Base-by-base conservation (phyloP, 108 stramenopile genomes). In the Cyclotella choctawhatcheeana region DNA sequence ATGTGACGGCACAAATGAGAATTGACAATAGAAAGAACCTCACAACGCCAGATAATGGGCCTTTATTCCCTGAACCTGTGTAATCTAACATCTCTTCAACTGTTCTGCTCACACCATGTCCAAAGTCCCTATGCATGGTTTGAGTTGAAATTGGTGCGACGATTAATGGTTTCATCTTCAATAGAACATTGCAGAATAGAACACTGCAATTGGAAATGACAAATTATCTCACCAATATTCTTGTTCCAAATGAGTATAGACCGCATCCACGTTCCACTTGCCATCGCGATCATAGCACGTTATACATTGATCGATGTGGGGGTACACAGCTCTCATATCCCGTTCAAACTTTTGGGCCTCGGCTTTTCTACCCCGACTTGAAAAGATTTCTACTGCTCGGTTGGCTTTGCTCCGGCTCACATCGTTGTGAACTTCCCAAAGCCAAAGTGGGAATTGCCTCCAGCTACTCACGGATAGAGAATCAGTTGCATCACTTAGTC, bases 341-440 rank as follows among this genome's bases (percentile, higher is more conserved):
- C 53, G 48, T 35, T 60, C 56, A 55, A 74, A 79, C 17, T 60
- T 55, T 37, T 58, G 65, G 1, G 48, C 68, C 20, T 58, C 44
- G 29, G 48, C 74, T 53, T 71, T 51, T 48, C 64, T 34, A 32
- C 60, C 24, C 22, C 52, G 6, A 14, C 29, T 54, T 18, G 55
- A 59, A 33, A 48, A 44, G 18, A 59, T 33, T 30, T 74, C 73
- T 4, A 54, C 40, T 5, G 65, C 53, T 64, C 62, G 22, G 44
- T 69, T 69, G 6, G 60, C 34, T 35, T 76, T 76, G 20, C 30
- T 61, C 10, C 62, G 58, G 5, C 73, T 68, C 48, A 70, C 48
- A 44, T 81, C 76, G 58, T 84, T 80, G 31, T 84, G 84, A 17
- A 78, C 53, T 44, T 79, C 64, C 84, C 84, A 80, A 8, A 83